Base-by-base conservation (phyloP, 2,329 filamentous ascomycete genomes). In the Teratosphaeria viscida region DNA sequence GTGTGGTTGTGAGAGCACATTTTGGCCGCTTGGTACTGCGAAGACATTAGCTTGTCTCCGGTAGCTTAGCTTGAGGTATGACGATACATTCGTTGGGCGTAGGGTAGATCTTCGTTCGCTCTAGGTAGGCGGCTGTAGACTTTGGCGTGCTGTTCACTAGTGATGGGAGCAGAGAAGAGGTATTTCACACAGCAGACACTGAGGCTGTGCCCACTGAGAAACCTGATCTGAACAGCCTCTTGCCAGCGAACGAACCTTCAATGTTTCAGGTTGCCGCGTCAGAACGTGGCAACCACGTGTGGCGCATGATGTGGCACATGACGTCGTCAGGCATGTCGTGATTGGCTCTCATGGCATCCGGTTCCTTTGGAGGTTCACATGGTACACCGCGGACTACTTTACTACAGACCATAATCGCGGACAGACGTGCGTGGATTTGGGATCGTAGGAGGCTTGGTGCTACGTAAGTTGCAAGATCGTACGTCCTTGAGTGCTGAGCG, bases 1-100 rank as follows among this genome's bases (percentile, higher is more conserved):
- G 34, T 55, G 27, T 60, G 53, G 52, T 47, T 47, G 56, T 60
- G 57, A 14, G 54, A 43, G 59, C 63, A 63, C 62, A 64, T 64
- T 11, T 39, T 63, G 57, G 52, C 32, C 27, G 43, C 19, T 23
- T 6, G 49, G 29, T 32, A 52, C 23, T 54, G 52, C 47, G 39
- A 39, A 23, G 23, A 23, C 16, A 39, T 37, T 16, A 39, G 35
- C 14, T 32, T 32, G 29, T 32, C 29, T 5, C 2, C 23, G 23
- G 1, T 23, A 23, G 23, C 23, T 23, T 32, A 32, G 29, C 29
- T 32, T 32, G 29, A 32, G 29, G 29, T 1, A 32, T 7, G 29
- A 32, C 7, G 29, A 32, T 32, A 32, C 29, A 7, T 32, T 32
- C 29, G 29, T 32, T 32, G 29, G 29, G 4, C 29, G 29, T 32